phyloP scores from a whole-genome alignment of 1,284 basidiomycete species.

The Leccinum pachyderme region DNA sequence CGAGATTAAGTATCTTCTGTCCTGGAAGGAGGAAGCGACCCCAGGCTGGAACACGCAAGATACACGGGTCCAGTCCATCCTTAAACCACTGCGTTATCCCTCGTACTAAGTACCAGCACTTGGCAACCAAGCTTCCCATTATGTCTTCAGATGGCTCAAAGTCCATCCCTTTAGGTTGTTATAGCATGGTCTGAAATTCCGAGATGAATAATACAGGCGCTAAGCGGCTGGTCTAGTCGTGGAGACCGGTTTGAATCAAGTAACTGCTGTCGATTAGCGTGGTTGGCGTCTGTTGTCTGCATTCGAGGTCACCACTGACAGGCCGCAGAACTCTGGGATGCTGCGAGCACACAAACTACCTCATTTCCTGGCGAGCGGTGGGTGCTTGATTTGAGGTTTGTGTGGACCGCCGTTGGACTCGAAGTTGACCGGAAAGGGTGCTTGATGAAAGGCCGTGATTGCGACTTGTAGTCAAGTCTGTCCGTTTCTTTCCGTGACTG shows the following conservation, averaged over 20 bases:
- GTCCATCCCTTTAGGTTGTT: background rate
- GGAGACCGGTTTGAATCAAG: too few relatives aligned
- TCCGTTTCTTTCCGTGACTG: background rate
- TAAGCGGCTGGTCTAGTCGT: too few relatives aligned
- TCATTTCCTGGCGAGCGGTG: background rate
- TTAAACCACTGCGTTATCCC: background rate
- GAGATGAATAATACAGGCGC: background rate
- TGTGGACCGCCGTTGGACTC: background rate
- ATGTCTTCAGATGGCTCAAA: background rate
- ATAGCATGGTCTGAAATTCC: background rate
- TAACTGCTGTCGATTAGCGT: too few relatives aligned
- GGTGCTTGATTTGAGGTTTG: background rate
- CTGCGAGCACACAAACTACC: too few relatives aligned
- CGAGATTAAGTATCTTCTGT: background rate
- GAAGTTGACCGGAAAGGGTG: background rate
- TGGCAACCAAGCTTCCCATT: background rate
- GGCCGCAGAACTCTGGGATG: too few relatives aligned
- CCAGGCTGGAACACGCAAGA: background rate
- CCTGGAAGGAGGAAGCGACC: background rate
- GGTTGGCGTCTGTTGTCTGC: too few relatives aligned
- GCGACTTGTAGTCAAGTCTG: background rate
- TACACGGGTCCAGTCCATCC: background rate
- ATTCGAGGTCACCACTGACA: too few relatives aligned
- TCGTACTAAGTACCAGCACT: background rate
- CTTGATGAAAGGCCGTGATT: background rate